phyloP scores from a whole-genome alignment of 2,329 filamentous ascomycete genomes.

The Raffaelea deltoideospora region DNA sequence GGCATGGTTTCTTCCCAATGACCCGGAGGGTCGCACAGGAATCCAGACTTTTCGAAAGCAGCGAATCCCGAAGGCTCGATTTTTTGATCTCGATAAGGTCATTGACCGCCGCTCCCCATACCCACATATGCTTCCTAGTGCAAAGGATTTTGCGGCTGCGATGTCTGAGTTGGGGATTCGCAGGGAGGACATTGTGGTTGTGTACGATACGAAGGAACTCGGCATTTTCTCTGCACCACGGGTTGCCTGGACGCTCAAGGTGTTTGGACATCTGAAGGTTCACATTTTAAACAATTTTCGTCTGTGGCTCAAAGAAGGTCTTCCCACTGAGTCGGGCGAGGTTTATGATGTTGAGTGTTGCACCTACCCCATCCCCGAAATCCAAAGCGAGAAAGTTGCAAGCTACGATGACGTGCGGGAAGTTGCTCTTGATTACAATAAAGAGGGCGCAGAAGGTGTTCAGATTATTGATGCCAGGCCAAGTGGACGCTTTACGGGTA shows the following conservation, averaged over 20 bases:
- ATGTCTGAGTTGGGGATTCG: constrained; percentile 83
- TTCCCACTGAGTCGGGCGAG: constrained; percentile 68
- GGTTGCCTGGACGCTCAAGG: constrained; percentile 81
- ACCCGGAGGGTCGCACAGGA: constrained; percentile 53
- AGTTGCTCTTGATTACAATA: constrained; percentile 59
- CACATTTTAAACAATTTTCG: constrained; percentile 93
- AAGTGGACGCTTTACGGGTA: constrained; percentile 64
- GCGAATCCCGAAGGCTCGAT: constrained; percentile 78
- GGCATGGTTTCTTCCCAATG: constrained; percentile 93
- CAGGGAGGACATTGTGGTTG: constrained; percentile 76
- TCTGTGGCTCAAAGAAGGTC: constrained; percentile 75
- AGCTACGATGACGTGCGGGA: constrained; percentile 72
- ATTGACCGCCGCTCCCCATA: constrained; percentile 80
- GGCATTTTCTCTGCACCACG: constrained; percentile 91
- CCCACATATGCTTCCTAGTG: constrained; percentile 86
- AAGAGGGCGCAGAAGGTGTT: constrained; percentile 68
- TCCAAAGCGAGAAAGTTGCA: constrained; percentile 49
- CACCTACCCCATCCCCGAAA: constrained; percentile 47
- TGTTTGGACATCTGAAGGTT: constrained; percentile 79
- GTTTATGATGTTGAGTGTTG: constrained; percentile 52
- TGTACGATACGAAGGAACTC: constrained; percentile 83
- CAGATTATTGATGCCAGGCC: constrained; percentile 84
- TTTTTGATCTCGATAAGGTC: constrained; percentile 90
- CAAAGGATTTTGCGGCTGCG: constrained; percentile 66
- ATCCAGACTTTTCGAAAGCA: constrained; percentile 65